These are phyloP conservation scores for Stagonosporopsis vannaccii DNA, from an alignment of 2,329 filamentous ascomycete genomes.

Conservation along the genomic window DNA sequence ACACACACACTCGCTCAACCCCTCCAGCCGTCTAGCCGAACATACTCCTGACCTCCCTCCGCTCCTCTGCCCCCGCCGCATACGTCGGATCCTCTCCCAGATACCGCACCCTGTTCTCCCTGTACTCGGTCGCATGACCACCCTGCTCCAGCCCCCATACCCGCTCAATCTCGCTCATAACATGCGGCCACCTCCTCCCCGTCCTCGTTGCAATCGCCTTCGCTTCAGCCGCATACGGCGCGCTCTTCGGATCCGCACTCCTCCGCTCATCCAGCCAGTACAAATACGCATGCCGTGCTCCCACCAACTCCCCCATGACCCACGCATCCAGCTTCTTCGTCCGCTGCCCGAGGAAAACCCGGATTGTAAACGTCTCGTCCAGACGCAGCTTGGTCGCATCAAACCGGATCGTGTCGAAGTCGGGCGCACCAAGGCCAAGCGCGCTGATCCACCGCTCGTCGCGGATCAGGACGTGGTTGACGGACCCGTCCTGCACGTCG, in stretches of 20 bases:
- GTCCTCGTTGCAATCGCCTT: conserved; percentile 13
- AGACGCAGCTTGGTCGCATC: conserved; percentile 1
- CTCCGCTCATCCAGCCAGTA: conserved; percentile 24
- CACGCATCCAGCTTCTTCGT: conserved; percentile 3
- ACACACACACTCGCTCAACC: no score
- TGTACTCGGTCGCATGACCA: background rate
- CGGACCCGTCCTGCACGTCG: conserved; percentile 22
- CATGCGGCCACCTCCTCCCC: conserved; percentile 15
- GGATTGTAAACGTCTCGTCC: conserved; percentile 22
- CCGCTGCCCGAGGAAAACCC: conserved; percentile 4
- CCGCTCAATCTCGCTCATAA: conserved; percentile 23
- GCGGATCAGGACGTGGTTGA: conserved; percentile 26
- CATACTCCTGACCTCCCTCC: conserved; percentile 8
- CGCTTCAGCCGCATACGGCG: conserved; percentile 19
- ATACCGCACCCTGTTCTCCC: background rate
- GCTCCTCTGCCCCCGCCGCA: background rate
- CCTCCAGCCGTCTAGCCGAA: conserved; percentile 8
- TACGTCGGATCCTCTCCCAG: background rate
- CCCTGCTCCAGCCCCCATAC: conserved; percentile 25
- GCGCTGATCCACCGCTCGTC: conserved; percentile 17
- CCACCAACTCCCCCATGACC: conserved; percentile 22
- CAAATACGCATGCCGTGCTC: conserved; percentile 26
- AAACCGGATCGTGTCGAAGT: conserved; percentile 1
- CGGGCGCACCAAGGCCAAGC: conserved; percentile 18
- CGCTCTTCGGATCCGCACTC: conserved; percentile 10